Evolutionary conservation across 2,329 filamentous ascomycete species (phyloP), one percentile per base, ranked within the genome.

Genomic region (Nemania sp.): DNA sequence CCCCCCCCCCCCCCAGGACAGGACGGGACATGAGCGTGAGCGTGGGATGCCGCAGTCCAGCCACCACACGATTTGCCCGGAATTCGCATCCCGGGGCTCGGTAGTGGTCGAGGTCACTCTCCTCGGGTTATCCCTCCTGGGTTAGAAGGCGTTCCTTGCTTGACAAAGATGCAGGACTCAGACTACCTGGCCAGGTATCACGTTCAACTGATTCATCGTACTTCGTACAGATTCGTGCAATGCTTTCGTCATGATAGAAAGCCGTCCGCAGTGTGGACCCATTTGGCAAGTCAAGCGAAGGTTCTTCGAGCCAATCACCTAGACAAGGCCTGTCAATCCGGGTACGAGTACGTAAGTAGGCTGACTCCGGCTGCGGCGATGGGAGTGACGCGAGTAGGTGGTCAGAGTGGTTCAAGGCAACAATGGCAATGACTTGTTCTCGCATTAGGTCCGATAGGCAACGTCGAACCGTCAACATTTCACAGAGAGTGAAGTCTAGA

Each of bases 251-350:
- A 62, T 46, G 40, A 29, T 15, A 49, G 39, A 46, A 18, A 39
- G 35, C 15, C 5, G 20, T 34, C 49, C 39, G 59, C 50, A 57
- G 3, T 15, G n/a, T 18, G 48, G 54, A 48, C 55, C 49, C 47
- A 51, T 62, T 55, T 20, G 55, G 59, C 39, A 59, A 52, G 46
- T 18, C 40, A 59, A 52, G 56, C 59, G 43, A 57, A 46, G 45
- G 29, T 17, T 39, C 40, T 50, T 52, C 40, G 55, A 62, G 50
- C 59, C 55, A 55, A n/a, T n/a, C n/a, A n/a, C n/a, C 51, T 47
- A 15, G 10, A n/a, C 12, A 1, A 18, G 34, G 20, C 20, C n/a
- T n/a, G 11, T 39, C 42, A 21, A 47, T 18, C 21, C 39, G 42
- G 34, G 45, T 34, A 35, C 46, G 46, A 29, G 46, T 35, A 34